Evolutionary conservation across 441 rosid species (phyloP).

Genomic region (Hypseocharis bilobata): DNA sequence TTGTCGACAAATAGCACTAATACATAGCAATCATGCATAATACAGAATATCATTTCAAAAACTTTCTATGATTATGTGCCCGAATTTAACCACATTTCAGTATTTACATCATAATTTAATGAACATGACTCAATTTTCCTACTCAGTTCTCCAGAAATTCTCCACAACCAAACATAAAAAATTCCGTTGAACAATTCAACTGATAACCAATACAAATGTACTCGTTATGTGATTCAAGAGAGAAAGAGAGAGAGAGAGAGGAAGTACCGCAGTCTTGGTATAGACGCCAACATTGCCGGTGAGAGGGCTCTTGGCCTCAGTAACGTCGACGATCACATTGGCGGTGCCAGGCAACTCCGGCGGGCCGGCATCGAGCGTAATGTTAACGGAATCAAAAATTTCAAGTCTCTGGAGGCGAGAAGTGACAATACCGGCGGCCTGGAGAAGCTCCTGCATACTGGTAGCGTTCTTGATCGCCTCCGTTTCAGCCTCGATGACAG

Average conservation of each 20-base stretch:
- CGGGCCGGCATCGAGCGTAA: slow-evolving; percentile 81
- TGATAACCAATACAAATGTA: neutral
- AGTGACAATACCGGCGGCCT: slow-evolving; percentile 51
- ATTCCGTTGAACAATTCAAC: too few species aligned
- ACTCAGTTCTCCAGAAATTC: neutral
- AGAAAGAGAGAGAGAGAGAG: neutral
- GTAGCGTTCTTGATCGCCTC: slow-evolving; percentile 46
- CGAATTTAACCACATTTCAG: neutral
- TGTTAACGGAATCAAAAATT: slow-evolving; percentile 69
- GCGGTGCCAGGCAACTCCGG: slow-evolving; percentile 80
- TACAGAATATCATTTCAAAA: neutral
- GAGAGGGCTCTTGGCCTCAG: slow-evolving; percentile 49
- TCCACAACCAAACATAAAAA: too few species aligned
- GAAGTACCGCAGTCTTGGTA: slow-evolving; percentile 63
- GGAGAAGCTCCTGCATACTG: slow-evolving; percentile 66
- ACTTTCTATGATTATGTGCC: neutral
- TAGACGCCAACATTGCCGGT: slow-evolving; percentile 65
- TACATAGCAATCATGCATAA: neutral
- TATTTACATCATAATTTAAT: neutral
- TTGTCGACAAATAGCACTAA: neutral
- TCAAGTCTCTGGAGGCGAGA: slow-evolving; percentile 57
- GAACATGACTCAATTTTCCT: neutral
- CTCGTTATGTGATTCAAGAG: neutral
- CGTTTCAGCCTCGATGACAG: slow-evolving; percentile 57
- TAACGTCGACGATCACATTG: slow-evolving; percentile 62